These are phyloP conservation scores for Leccinum proximum DNA, from an alignment of 1,284 basidiomycete species.

Conservation along the genomic window DNA sequence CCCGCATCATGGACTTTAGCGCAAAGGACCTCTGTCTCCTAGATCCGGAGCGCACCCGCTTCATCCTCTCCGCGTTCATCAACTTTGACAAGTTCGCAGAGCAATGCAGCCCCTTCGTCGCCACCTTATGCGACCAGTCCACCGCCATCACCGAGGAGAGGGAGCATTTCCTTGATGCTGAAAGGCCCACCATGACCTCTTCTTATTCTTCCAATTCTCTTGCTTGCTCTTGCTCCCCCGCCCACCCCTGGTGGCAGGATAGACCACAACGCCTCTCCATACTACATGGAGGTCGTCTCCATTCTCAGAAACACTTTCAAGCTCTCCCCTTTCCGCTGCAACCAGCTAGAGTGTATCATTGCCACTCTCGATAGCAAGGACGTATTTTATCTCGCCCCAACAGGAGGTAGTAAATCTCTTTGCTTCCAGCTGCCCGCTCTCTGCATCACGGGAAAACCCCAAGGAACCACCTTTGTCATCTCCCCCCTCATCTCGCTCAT, in stretches of 20 bases:
- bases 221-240: conserved; percentile 2
- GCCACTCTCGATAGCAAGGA: conserved; percentile 81
- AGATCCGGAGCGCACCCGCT: conserved; percentile 66
- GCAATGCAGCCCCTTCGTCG: conserved; percentile 61
- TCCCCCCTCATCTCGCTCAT: conserved; percentile 92
- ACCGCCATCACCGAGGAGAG: conserved; percentile 54
- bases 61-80: conserved; percentile 83
- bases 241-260: background rate
- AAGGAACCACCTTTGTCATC: conserved; percentile 89
- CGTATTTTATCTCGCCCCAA: conserved; percentile 96
- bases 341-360: conserved; percentile 89
- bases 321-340: conserved; percentile 58
- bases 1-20: conserved; percentile 77
- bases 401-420: conserved; percentile 92
- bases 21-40: conserved; percentile 74
- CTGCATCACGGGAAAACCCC: conserved; percentile 67
- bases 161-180: conserved; percentile 34
- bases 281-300: no score
- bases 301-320: no score
- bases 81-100: conserved; percentile 91
- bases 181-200: conserved; percentile 1
- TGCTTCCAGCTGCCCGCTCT: conserved; percentile 90
- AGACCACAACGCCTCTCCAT: background rate
- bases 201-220: conserved; percentile 6
- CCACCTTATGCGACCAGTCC: conserved; percentile 57